Base-by-base conservation (phyloP, 306 rosid species). In the Clitoria ternatea region DNA sequence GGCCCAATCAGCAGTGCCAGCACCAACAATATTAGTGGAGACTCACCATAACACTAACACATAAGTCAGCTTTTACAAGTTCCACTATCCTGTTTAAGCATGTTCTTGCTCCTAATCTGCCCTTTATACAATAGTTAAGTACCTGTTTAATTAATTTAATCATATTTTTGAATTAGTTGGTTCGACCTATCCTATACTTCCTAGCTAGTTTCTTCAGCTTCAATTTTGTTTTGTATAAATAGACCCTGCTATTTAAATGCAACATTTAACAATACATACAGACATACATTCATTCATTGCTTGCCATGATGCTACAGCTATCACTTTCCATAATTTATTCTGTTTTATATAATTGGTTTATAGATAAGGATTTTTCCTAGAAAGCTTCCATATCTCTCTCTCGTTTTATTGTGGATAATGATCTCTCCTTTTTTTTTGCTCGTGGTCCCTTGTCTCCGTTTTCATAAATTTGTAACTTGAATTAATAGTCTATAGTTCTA, bases 11-110 rank as follows among this genome's bases (percentile, higher is more conserved):
- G 61, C 80, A 71, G 78, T 66, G 82, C 14, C 66, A 66, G 77
- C 91, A 84, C 82, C 80, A 68, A 68, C 80, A 68, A 68, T 70
- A 9, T 62, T 77, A 87, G 96, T 92, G 98, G 95, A 78, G 82
- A 69, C 87, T 80, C 82, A 84, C 88, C 90, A 61, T 71, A 81
- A 81, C 91, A 86, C 88, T 82, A 82, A 60, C 82, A 60, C 82
- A 77, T 69, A 69, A 81, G 78, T 75, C 86, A 75, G 84, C 85
- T 79, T 83, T 82, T 61, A 42, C 47, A 73, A 24, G 29, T 52
- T 63, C 84, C 63, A 66, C 74, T 69, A 57, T 72, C 69, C 70
- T 48, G 8, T 56, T 64, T 49, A 27, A 70, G 42, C 80, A 55
- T 45, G 57, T 72, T 62, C 66, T 61, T 69, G 70, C 32, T 65